A percentile compares a stretch with the other conserved stretches of the same genome.
Conservation (phyloP, 345 rosid genomes). For the Erodium maritimum region DNA sequence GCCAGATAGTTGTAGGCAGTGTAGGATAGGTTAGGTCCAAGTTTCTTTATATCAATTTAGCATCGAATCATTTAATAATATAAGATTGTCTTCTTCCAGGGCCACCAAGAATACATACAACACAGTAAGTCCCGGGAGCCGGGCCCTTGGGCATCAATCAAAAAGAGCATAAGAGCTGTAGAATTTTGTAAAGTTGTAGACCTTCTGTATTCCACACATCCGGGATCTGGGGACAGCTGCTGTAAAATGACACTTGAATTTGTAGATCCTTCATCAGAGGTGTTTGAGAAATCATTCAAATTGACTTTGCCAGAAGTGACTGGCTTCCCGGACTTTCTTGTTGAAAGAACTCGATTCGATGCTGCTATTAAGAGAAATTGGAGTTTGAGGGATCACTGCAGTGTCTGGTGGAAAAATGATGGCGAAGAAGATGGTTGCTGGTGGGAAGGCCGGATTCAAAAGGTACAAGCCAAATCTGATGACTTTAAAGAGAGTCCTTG, state of each 20-base stretch:
- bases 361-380: constrained; percentile 68
- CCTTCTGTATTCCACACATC: constrained; percentile 72
- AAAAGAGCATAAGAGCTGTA: constrained; percentile 57
- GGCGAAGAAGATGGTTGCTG: constrained; percentile 80
- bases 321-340: constrained; percentile 86
- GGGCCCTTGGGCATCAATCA: constrained; percentile 60
- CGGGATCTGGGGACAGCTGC: constrained; percentile 98
- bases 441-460: constrained; percentile 86
- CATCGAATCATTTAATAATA: too few species aligned
- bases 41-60: too few species aligned
- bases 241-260: constrained; percentile 85
- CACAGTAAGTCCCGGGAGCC: constrained; percentile 34
- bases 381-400: constrained; percentile 85
- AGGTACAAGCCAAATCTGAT: constrained; percentile 54
- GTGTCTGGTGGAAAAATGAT: constrained; percentile 92
- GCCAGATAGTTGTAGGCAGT: not conserved
- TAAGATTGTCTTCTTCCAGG: constrained; percentile 38
- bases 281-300: constrained; percentile 43
- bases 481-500: constrained; percentile 91
- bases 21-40: not conserved
- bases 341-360: constrained; percentile 86
- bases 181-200: constrained; percentile 75
- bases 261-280: constrained; percentile 51
- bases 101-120: constrained; percentile 69
- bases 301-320: constrained; percentile 78